A percentile compares a stretch with the other conserved stretches of the same genome.
phyloP scores from a whole-genome alignment of 495 filamentous ascomycete species.

The Staphylotrichum longicolle region DNA sequence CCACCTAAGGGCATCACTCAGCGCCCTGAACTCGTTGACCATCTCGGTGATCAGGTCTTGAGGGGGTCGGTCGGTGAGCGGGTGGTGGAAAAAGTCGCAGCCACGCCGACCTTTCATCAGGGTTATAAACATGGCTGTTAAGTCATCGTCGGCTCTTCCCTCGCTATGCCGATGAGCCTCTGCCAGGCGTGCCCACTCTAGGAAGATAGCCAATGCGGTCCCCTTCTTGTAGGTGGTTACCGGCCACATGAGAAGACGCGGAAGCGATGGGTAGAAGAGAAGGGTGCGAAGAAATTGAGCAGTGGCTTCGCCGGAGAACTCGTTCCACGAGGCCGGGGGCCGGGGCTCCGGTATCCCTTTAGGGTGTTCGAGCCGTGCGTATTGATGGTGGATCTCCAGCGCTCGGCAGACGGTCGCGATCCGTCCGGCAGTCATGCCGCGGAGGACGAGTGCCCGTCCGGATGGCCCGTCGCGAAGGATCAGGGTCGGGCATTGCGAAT shows the following conservation, averaged over 20 bases:
- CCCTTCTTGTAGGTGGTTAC: not conserved
- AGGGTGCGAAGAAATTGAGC: not conserved
- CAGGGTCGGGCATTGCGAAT: not conserved
- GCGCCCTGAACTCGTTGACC: not conserved
- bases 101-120: not conserved
- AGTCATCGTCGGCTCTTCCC: not conserved
- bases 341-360: not conserved
- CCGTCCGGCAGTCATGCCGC: not conserved
- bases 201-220: not conserved
- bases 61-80: not conserved
- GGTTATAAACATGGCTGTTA: not conserved
- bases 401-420: not conserved
- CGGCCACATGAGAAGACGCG: not conserved
- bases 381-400: not conserved
- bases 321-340: not conserved
- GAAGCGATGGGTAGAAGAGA: not conserved
- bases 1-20: not conserved
- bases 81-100: not conserved
- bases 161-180: not conserved
- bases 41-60: not conserved
- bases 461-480: not conserved
- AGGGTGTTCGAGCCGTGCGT: not conserved
- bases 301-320: not conserved
- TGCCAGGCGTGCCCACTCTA: not conserved
- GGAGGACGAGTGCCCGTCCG: not conserved